Conservation (phyloP, 495 filamentous ascomycete species). For the Talaromyces adpressus region DNA sequence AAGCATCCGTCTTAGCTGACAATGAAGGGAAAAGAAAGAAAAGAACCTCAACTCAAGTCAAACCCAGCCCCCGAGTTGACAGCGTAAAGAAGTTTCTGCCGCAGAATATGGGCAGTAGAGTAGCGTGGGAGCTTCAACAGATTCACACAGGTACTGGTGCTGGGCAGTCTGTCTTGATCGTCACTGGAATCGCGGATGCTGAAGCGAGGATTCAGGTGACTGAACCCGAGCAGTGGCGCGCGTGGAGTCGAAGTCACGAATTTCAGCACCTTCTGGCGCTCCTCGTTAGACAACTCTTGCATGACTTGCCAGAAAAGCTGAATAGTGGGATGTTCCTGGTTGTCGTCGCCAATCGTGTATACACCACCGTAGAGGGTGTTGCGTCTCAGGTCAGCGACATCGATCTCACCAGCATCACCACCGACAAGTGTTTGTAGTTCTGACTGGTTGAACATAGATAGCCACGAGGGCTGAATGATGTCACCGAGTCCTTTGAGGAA, state of each 20-base stretch:
- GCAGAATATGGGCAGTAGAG: constrained; percentile 50
- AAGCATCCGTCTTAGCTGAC: not conserved
- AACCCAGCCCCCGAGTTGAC: constrained; percentile 91
- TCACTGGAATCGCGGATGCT: constrained; percentile 81
- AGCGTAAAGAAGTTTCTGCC: constrained; percentile 80
- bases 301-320: constrained; percentile 90
- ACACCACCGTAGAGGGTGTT: constrained; percentile 86
- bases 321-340: constrained; percentile 75
- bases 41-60: constrained; percentile 63
- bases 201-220: constrained; percentile 76
- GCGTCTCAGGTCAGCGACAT: constrained; percentile 77
- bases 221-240: constrained; percentile 88
- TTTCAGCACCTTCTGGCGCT: constrained; percentile 80
- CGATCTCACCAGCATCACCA: constrained; percentile 75
- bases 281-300: constrained; percentile 60
- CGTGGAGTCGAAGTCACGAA: constrained; percentile 93
- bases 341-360: constrained; percentile 82
- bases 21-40: not conserved
- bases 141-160: constrained; percentile 96
- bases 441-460: constrained; percentile 96
- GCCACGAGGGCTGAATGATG: constrained; percentile 88
- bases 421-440: constrained; percentile 91
- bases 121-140: constrained; percentile 90
- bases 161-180: constrained; percentile 77
- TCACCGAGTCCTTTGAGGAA: constrained; percentile 79